These are phyloP conservation scores for Fusarium sp. DNA, from an alignment of 2,329 filamentous ascomycete species.

Conservation along the genomic window DNA sequence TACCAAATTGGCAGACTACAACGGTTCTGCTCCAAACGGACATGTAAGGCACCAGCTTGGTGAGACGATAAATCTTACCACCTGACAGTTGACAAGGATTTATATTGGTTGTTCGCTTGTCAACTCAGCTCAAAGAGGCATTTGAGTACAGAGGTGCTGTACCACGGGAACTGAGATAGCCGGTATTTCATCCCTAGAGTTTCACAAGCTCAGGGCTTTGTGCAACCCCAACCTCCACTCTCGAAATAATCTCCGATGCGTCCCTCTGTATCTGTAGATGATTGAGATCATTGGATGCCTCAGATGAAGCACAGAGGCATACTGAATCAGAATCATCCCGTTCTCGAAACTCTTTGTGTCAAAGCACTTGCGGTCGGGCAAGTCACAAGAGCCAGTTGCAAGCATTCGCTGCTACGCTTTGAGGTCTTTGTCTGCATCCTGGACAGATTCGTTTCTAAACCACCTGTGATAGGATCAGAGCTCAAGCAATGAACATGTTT, in stretches of 20 bases:
- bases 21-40: constrained; percentile 13
- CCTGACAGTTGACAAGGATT: constrained; percentile 30
- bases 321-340: constrained; percentile 14
- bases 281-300: constrained; percentile 6
- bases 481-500: constrained; percentile 24
- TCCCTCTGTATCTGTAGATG: constrained; percentile 10
- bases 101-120: constrained; percentile 24
- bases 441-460: constrained; percentile 11
- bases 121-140: constrained; percentile 29
- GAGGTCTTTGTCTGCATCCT: constrained; percentile 6
- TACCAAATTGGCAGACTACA: constrained; percentile 12
- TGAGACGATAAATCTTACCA: constrained; percentile 30
- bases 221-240: constrained; percentile 32
- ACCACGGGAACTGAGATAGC: constrained; percentile 20
- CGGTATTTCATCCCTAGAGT: constrained; percentile 21
- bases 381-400: constrained; percentile 15
- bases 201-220: constrained; percentile 31
- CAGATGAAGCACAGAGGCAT: constrained; percentile 6
- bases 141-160: constrained; percentile 11
- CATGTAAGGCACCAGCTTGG: constrained; percentile 44
- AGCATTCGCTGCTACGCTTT: constrained; percentile 17
- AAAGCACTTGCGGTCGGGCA: constrained; percentile 1
- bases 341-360: constrained; percentile 2
- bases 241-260: constrained; percentile 39
- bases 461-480: constrained; percentile 24